Percentiles rank a stretch among this genome's conserved stretches.
phyloP scores from a whole-genome alignment of 805 yeast genomes.

The Yarrowia phangngaensis region DNA sequence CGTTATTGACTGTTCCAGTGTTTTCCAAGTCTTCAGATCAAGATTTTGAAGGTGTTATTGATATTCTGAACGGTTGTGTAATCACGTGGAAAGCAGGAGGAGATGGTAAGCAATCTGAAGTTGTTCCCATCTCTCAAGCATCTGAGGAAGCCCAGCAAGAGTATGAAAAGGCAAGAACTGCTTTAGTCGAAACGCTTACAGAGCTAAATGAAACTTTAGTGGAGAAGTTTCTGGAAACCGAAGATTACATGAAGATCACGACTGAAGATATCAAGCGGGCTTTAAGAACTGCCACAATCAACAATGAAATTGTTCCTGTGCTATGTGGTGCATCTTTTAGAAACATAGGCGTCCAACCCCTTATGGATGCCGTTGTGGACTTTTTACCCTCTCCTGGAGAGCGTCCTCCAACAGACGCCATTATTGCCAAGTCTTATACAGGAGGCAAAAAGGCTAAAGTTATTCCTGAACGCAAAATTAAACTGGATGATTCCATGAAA shows the following conservation, averaged over 20 bases:
- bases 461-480: not conserved
- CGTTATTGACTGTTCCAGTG: slow-evolving; percentile 72
- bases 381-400: slow-evolving; percentile 83
- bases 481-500: slow-evolving; percentile 38
- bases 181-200: slow-evolving; percentile 77
- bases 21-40: slow-evolving; percentile 45
- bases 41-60: slow-evolving; percentile 67
- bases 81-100: slow-evolving; percentile 44
- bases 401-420: slow-evolving; percentile 51
- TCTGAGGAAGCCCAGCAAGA: slow-evolving; percentile 46
- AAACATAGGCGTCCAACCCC: slow-evolving; percentile 92
- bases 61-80: slow-evolving; percentile 60
- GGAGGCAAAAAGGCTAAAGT: slow-evolving; percentile 18
- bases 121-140: slow-evolving; percentile 41
- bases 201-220: slow-evolving; percentile 76
- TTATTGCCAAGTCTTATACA: slow-evolving; percentile 28
- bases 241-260: slow-evolving; percentile 61
- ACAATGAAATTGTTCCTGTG: slow-evolving; percentile 63
- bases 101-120: slow-evolving; percentile 53
- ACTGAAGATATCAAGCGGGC: slow-evolving; percentile 52
- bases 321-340: slow-evolving; percentile 89
- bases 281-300: slow-evolving; percentile 59
- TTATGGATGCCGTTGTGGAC: slow-evolving; percentile 74
- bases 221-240: slow-evolving; percentile 71
- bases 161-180: slow-evolving; percentile 57